Percentiles rank a stretch among this genome's conserved stretches.
These are phyloP conservation scores for Phytophthora boehmeriae DNA, from an alignment of 352 stramenopile species.

Conservation along the genomic window DNA sequence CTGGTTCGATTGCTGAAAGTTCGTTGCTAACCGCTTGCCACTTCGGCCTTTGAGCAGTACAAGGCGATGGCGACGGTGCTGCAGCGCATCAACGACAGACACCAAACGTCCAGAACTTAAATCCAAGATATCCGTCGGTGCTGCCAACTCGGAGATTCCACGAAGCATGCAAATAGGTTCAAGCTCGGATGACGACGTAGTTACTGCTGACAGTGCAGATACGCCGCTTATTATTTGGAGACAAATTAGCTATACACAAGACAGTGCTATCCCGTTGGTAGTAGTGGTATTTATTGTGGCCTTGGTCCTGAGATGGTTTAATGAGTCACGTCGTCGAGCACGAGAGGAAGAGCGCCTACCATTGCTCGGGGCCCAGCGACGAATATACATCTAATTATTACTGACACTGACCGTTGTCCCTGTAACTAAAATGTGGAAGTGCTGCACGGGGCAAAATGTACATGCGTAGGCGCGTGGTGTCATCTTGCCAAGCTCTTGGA, in stretches of 20 bases:
- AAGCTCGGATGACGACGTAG: too few species aligned
- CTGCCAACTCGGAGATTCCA: constrained; percentile 4
- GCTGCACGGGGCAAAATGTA: too few species aligned
- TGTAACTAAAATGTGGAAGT: too few species aligned
- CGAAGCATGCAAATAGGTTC: background rate
- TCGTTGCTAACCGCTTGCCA: constrained; percentile 13
- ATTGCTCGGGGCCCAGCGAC: background rate
- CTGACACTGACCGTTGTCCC: too few species aligned
- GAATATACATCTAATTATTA: background rate
- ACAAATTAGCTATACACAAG: constrained; percentile 6
- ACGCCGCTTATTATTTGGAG: constrained; percentile 8
- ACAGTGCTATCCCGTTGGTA: background rate
- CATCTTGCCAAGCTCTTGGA: too few species aligned
- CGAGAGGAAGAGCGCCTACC: background rate
- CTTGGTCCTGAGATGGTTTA: background rate
- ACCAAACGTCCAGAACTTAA: constrained; percentile 24
- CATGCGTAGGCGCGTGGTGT: too few species aligned
- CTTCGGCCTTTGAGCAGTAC: background rate
- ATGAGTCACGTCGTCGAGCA: background rate
- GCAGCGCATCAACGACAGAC: constrained; percentile 24
- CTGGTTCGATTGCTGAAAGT: background rate
- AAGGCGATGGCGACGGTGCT: constrained; percentile 19
- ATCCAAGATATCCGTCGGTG: constrained; percentile 8
- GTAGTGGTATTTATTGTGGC: background rate
- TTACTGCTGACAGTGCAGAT: background rate